These are phyloP conservation scores for Mallotus repandus DNA, from an alignment of 441 rosid genomes.

Conservation along the genomic window DNA sequence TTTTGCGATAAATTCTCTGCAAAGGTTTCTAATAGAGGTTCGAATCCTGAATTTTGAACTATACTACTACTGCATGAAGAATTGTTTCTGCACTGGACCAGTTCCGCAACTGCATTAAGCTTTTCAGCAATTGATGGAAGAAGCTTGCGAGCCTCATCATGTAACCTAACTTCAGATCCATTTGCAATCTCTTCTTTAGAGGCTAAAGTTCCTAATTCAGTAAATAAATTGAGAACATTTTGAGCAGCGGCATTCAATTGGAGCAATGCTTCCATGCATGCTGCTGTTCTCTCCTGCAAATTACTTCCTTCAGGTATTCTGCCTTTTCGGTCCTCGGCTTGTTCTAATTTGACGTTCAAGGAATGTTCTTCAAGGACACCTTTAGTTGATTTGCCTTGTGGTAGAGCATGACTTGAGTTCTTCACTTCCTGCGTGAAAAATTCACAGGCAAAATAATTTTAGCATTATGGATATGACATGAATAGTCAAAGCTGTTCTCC, in stretches of 20 bases:
- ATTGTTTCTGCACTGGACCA: conserved; percentile 28
- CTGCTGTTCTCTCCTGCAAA: conserved; percentile 33
- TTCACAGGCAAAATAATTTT: background rate
- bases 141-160: conserved; percentile 46
- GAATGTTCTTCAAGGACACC: conserved; percentile 16
- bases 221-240: conserved; percentile 35
- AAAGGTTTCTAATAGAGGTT: conserved; percentile 34
- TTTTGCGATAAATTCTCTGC: conserved; percentile 33
- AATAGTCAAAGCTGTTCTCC: background rate
- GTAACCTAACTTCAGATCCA: conserved; percentile 38
- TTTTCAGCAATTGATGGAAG: conserved; percentile 55
- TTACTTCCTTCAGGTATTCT: conserved; percentile 14
- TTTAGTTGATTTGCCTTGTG: conserved; percentile 19
- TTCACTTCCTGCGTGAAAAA: conserved; percentile 14
- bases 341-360: conserved; percentile 11
- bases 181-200: conserved; percentile 36
- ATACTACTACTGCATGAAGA: conserved; percentile 12
- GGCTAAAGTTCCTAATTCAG: conserved; percentile 33
- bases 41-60: conserved; percentile 27
- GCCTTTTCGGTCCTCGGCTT: conserved; percentile 17
- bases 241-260: conserved; percentile 44
- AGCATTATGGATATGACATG: background rate
- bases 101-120: conserved; percentile 39
- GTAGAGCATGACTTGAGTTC: conserved; percentile 14
- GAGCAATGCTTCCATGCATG: conserved; percentile 53